Base-by-base conservation (phyloP, 805 yeast genomes). In the Lipomyces yamadae region DNA sequence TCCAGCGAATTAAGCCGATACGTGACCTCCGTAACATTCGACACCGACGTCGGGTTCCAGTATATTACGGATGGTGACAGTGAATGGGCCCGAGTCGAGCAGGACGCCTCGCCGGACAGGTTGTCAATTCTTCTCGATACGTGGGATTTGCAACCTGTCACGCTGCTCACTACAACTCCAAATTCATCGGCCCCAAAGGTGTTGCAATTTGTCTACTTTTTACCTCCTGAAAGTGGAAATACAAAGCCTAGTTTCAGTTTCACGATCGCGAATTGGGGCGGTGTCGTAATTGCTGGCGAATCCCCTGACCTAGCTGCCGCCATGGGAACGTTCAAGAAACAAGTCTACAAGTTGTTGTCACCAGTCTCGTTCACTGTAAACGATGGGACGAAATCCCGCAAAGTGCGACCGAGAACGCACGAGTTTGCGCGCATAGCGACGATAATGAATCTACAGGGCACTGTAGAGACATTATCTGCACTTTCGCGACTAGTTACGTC, bases 181-280 rank as follows among this genome's bases (percentile, higher is more conserved):
- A 35, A 50, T 24, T 30, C 61, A n/a, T 29, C 61, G 2, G 59
- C 55, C 10, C 15, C 52, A 10, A 56, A 58, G 4, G 66, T 65
- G 13, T 48, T 64, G 56, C 70, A 67, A 29, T 62, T 67, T 59
- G 69, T 65, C 15, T 65, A 62, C 58, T 65, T 57, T 29, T 5
- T 64, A 11, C 58, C 61, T 2, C 61, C 68, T 29, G 4, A 50
- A 4, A 24, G 18, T 15, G n/a, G 29, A 4, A 48, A 32, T 10
- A 67, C 62, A 2, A 32, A 24, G 11, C 18, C 37, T 39, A 42
- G 34, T 58, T 15, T 63, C 52, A 65, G 70, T 39, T 67, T 67
- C 54, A 67, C 70, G 57, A 85, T 94, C 30, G 96, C 97, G 6
- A 96, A 90, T 77, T 93, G 97, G 91, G 96, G 95, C 10, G 97